Evolutionary conservation across 2,329 filamentous ascomycete species (phyloP).

Genomic region (Fusarium lateritium): DNA sequence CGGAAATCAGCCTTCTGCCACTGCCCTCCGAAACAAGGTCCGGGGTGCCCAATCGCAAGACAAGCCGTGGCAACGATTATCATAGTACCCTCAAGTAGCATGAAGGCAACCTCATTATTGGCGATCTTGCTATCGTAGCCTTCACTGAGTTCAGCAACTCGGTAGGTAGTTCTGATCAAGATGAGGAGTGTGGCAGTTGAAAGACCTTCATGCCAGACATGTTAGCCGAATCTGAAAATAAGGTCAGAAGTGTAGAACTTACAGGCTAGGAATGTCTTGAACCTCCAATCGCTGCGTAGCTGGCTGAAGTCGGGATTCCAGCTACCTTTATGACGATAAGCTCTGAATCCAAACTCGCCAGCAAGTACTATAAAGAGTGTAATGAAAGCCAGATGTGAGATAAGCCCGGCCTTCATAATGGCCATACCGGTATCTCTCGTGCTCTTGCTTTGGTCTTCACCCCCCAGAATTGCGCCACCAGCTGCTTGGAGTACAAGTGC

Average conservation of each 20-base stretch:
- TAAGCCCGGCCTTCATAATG: too few species aligned
- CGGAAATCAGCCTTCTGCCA: constrained; percentile 41
- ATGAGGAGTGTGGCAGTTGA: constrained; percentile 27
- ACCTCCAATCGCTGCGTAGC: constrained; percentile 24
- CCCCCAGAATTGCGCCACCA: too few species aligned
- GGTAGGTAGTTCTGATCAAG: constrained; percentile 34
- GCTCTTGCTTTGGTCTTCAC: too few species aligned
- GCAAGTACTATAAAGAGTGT: too few species aligned
- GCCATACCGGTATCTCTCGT: too few species aligned
- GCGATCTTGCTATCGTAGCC: constrained; percentile 31
- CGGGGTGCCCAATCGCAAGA: constrained; percentile 23
- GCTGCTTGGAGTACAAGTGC: constrained; percentile 65
- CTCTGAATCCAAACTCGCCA: too few species aligned
- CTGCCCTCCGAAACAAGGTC: constrained; percentile 30
- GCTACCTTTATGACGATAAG: constrained; percentile 8
- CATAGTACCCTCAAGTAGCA: constrained; percentile 33
- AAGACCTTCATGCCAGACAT: neutral
- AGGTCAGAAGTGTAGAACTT: neutral
- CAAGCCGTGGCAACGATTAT: constrained; percentile 6
- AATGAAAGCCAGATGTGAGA: too few species aligned
- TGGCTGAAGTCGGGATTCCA: constrained; percentile 33
- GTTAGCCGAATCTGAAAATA: neutral
- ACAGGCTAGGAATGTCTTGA: constrained; percentile 33
- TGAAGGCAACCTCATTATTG: constrained; percentile 28
- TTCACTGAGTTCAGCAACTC: constrained; percentile 30